Evolutionary conservation across 306 rosid genomes (phyloP), one percentile per base, ranked within the genome.

Genomic region (Dalbergia cochinchinensis): DNA sequence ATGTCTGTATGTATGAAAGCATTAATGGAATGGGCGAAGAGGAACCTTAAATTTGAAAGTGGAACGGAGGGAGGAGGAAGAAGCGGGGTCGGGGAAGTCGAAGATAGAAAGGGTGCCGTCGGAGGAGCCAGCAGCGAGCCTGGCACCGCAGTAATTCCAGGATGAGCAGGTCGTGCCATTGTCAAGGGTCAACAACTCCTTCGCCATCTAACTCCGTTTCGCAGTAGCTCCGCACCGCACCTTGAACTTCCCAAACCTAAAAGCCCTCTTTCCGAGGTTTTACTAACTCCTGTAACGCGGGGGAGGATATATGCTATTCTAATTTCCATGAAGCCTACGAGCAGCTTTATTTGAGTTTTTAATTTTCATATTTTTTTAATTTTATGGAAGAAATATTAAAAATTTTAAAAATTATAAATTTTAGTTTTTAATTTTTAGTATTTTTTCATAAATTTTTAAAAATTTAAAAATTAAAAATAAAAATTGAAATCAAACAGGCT

Each of bases 61-160:
- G 75, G 71, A 74, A 47, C 81, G 81, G 50, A 91, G 87, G 70
- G 96, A 85, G 15, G 92, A 86, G 53, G 94, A 94, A 20, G 96
- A 91, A 65, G 90, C 54, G 0, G 92, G 85, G 53, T 88, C 73
- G 20, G 60, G 78, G 26, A 89, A 78, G 84, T 93, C 94, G 88
- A 93, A 95, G 82, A 95, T 78, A 31, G 90, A 71, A 69, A 95
- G 87, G 0, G 88, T 84, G 65, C 97, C 99, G 26, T 88, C 92
- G 14, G 59, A 19, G 71, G 97, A 90, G 73, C 86, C 99, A 33
- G 91, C 63, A 84, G 94, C 97, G 20, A 95, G 89, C 82, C 96
- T 83, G 22, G 4, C 80, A 37, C 83, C 85, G 69, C 83, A 84
- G 86, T 85, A 83, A 82, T 91, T 95, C 98, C 99, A 93, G 2